These are phyloP conservation scores for Alternaria brassicae DNA, from an alignment of 2,329 filamentous ascomycete genomes.

Conservation along the genomic window DNA sequence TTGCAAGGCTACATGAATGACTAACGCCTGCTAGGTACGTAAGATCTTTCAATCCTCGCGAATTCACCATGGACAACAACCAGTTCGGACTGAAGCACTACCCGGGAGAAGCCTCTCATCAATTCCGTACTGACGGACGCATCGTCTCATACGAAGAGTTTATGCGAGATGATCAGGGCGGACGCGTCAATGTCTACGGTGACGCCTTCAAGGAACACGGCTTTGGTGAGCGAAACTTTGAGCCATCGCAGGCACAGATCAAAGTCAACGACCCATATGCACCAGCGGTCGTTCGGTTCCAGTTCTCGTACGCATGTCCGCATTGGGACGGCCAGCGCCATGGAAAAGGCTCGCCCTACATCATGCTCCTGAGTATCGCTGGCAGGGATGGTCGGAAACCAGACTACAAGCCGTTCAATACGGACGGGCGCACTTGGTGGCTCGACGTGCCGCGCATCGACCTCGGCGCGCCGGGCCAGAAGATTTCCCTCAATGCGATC, in stretches of 20 bases:
- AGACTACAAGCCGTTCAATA: constrained; percentile 71
- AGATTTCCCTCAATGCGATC: constrained; percentile 69
- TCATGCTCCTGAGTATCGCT: constrained; percentile 72
- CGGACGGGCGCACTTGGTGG: constrained; percentile 84
- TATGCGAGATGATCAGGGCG: constrained; percentile 63
- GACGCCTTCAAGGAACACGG: constrained; percentile 52
- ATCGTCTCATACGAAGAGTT: constrained; percentile 82
- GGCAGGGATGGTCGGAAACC: constrained; percentile 70
- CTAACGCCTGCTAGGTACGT: constrained; percentile 59
- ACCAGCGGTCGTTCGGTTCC: constrained; percentile 69
- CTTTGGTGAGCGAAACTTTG: constrained; percentile 64
- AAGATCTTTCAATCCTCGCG: constrained; percentile 66
- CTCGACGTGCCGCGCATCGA: constrained; percentile 67
- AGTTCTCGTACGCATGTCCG: constrained; percentile 78
- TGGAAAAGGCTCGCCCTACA: constrained; percentile 69
- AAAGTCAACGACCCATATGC: constrained; percentile 60
- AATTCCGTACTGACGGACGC: constrained; percentile 77
- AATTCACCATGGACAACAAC: constrained; percentile 72
- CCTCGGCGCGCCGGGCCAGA: constrained; percentile 62
- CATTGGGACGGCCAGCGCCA: constrained; percentile 81
- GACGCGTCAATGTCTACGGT: constrained; percentile 51
- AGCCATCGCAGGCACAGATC: constrained; percentile 67
- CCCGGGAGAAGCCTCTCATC: constrained; percentile 70
- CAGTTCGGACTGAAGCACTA: constrained; percentile 84
- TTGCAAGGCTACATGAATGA: not conserved